Base-by-base conservation (phyloP, 2,329 filamentous ascomycete genomes). In the Fusarium nurragi region DNA sequence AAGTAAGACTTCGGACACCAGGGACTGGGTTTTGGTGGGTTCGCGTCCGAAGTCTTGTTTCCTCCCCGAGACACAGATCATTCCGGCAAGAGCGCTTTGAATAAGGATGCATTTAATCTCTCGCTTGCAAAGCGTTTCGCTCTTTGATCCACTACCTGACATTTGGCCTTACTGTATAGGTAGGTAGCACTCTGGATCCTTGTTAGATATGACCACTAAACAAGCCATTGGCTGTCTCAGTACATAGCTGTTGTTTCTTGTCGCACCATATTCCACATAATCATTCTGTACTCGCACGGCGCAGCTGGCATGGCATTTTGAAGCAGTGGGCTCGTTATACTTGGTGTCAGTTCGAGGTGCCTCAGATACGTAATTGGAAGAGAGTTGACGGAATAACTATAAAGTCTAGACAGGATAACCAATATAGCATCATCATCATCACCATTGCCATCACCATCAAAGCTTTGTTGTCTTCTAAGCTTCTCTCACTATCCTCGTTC, bases 251-350 rank as follows among this genome's bases (percentile, higher is more conserved):
- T 47, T 40, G 28, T 26, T 37, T 43, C 40, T 46, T 40, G 32
- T 40, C 26, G 32, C 43, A 37, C 22, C 26, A 23, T 44, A 26
- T 59, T 34, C 37, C 46, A 58, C 43, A 66, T 11, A 40, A 40
- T 47, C 54, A 38, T 39, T 19, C 28, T 32, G 10, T 25, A 19
- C n/a, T 30, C 46, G 30, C 41, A 38, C 41, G 57, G 59, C 45
- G 34, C 16, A 34, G 6, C 34, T 38, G 39, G 30, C 40, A 51
- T 38, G 39, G 30, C 40, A 51, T 26, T 19, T 37, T 47, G 32
- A 53, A 43, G 43, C 25, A 38, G 23, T 25, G 22, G 21, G 28
- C 23, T 47, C 30, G 22, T 32, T 30, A 44, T 58, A 38, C 34
- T 28, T 39, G 53, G 41, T 38, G 40, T 43, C n/a, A n/a, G n/a